phyloP scores from a whole-genome alignment of 352 stramenopile genomes.

The Pythium brassicae region DNA sequence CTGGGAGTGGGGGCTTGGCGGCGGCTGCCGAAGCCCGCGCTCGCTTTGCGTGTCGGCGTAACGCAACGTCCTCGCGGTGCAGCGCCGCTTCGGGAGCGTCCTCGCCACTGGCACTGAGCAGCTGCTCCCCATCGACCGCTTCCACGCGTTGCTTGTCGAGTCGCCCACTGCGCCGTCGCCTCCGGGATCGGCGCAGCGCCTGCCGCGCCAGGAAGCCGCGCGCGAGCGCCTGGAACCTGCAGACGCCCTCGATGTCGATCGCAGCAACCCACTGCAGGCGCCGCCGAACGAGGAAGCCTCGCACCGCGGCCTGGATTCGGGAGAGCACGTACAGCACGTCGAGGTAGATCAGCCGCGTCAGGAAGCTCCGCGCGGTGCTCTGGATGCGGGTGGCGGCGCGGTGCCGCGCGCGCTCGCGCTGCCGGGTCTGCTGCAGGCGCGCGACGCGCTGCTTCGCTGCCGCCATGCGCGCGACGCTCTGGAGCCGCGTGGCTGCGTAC shows the following conservation, averaged over 20 bases:
- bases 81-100: background rate
- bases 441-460: slow-evolving; percentile 16
- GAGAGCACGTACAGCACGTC: slow-evolving; percentile 77
- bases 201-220: slow-evolving; percentile 28
- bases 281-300: slow-evolving; percentile 56
- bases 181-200: background rate
- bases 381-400: slow-evolving; percentile 51
- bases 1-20: background rate
- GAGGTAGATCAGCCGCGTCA: slow-evolving; percentile 76
- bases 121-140: background rate
- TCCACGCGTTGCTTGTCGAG: too few relatives aligned
- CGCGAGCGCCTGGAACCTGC: slow-evolving; percentile 41
- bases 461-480: slow-evolving; percentile 32
- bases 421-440: slow-evolving; percentile 8
- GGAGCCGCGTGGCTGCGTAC: slow-evolving; percentile 39
- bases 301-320: slow-evolving; percentile 71
- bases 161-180: background rate
- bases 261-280: slow-evolving; percentile 43
- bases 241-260: slow-evolving; percentile 40
- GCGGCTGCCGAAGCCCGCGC: background rate
- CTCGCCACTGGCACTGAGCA: background rate
- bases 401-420: slow-evolving; percentile 14
- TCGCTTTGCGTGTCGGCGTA: background rate
- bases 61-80: background rate
- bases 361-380: slow-evolving; percentile 36